These are phyloP conservation scores for Linnemannia schmuckeri DNA, from an alignment of 192 early-diverging fungal genomes.

Conservation along the genomic window DNA sequence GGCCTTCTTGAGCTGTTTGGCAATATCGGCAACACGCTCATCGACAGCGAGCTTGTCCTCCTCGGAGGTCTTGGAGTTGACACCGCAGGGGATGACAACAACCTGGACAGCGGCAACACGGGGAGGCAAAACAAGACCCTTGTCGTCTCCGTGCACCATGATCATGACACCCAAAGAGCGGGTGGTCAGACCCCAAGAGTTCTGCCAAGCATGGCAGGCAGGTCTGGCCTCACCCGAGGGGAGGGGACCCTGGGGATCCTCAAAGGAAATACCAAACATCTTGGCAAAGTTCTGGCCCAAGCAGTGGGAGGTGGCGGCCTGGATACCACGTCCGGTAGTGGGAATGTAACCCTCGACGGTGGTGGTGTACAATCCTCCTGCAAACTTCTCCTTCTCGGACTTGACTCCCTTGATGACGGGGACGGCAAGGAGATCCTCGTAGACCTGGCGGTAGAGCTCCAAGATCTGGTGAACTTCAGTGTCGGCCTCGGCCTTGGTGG, in stretches of 20 bases:
- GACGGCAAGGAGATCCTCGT: conserved; percentile 96
- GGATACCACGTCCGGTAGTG: conserved; percentile 96
- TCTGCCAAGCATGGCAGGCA: conserved; percentile 94
- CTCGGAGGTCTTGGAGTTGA: conserved; percentile 87
- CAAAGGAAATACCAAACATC: conserved; percentile 96
- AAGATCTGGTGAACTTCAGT: conserved; percentile 91
- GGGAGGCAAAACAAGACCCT: conserved; percentile 97
- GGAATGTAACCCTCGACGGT: conserved; percentile 98
- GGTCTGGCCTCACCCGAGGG: conserved; percentile 68
- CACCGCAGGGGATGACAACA: conserved; percentile 93
- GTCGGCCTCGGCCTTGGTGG: conserved; percentile 90
- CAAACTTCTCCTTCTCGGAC: conserved; percentile 99
- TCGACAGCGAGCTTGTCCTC: conserved; percentile 78
- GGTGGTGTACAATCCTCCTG: conserved; percentile 97
- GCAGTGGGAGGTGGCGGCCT: conserved; percentile 98
- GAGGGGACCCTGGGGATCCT: conserved; percentile 80
- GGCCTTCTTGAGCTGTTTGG: conserved; percentile 72
- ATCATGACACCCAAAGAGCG: conserved; percentile 99
- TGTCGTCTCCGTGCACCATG: conserved; percentile 99
- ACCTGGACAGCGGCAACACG: conserved; percentile 91
- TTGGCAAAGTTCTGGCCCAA: conserved; percentile 99
- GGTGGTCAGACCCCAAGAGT: conserved; percentile 98
- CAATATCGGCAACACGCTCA: conserved; percentile 79
- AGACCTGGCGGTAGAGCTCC: conserved; percentile 95
- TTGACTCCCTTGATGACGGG: conserved; percentile 97